phyloP scores from a whole-genome alignment of 179 eudicot genomes.

The Dionaea muscipula region DNA sequence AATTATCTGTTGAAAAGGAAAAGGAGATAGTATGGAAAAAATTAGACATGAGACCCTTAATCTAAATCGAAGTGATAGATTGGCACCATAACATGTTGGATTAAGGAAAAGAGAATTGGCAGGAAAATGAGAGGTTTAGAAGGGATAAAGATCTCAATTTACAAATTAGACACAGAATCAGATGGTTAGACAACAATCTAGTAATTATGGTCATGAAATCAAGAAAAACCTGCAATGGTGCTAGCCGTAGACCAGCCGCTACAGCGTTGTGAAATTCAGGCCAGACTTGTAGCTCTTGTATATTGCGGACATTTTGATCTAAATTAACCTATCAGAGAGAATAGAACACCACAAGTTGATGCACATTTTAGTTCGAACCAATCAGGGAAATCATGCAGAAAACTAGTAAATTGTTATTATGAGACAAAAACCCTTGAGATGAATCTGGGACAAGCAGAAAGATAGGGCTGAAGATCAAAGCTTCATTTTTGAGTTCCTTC shows the following conservation, averaged over 20 bases:
- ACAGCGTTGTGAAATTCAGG: constrained; percentile 99
- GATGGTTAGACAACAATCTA: neutral
- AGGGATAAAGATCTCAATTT: neutral
- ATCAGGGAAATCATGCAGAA: too few relatives aligned
- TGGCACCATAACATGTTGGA: too few relatives aligned
- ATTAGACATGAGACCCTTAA: too few relatives aligned
- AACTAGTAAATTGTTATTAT: too few relatives aligned
- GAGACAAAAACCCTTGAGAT: too few relatives aligned
- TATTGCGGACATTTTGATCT: constrained; percentile 72
- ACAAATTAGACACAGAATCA: neutral
- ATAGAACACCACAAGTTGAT: neutral
- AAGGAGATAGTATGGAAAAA: too few relatives aligned
- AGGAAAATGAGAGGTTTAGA: neutral
- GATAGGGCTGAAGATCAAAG: too few relatives aligned
- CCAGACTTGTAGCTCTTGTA: constrained; percentile 89
- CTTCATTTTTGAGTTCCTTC: too few relatives aligned
- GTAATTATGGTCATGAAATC: neutral
- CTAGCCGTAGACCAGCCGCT: constrained; percentile 84
- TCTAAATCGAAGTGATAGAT: too few relatives aligned
- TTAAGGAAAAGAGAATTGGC: neutral
- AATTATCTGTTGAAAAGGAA: too few relatives aligned
- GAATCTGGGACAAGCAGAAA: too few relatives aligned
- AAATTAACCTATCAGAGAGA: constrained; percentile 60
- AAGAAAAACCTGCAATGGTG: constrained; percentile 63
- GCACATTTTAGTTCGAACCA: too few relatives aligned